Conservation (phyloP, 1,139 yeast genomes). For the Wickerhamiella pararugosa region DNA sequence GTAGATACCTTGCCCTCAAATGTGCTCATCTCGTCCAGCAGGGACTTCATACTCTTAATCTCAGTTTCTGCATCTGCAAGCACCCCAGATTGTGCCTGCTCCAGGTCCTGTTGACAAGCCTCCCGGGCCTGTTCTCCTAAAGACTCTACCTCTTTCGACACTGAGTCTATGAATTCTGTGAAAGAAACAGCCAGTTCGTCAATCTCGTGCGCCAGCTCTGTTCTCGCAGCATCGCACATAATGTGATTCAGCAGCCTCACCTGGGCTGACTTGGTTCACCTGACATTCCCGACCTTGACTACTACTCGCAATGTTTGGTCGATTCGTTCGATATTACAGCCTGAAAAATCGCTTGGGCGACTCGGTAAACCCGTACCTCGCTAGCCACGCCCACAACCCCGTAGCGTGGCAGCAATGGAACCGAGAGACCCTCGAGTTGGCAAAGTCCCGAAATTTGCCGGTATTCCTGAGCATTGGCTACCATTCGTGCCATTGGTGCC, state of each 20-base stretch:
- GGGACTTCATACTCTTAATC: conserved; percentile 3
- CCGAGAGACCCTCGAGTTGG: conserved; percentile 21
- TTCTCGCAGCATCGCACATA: conserved; percentile 4
- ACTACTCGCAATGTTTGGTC: neutral
- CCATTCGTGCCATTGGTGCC: conserved; percentile 29
- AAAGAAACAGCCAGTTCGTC: conserved; percentile 4
- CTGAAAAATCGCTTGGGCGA: conserved; percentile 17
- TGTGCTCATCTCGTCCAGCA: conserved; percentile 5
- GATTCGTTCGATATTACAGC: neutral
- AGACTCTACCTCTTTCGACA: conserved; percentile 4
- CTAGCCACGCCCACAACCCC: conserved; percentile 14
- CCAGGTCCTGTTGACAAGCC: conserved; percentile 5
- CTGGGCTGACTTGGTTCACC: neutral
- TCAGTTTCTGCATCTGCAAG: conserved; percentile 9
- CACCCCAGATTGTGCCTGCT: conserved; percentile 7
- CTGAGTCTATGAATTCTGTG: neutral
- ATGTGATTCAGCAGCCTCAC: neutral
- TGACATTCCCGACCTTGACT: neutral
- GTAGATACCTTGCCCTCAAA: conserved; percentile 9
- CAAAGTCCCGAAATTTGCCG: conserved; percentile 22
- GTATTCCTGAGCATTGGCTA: conserved; percentile 27
- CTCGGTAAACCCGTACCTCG: conserved; percentile 11
- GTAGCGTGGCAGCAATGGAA: conserved; percentile 30
- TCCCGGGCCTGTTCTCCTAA: conserved; percentile 7
- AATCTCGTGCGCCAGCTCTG: conserved; percentile 10